phyloP scores from a whole-genome alignment of 805 yeast species.

The Metschnikowia orientalis region DNA sequence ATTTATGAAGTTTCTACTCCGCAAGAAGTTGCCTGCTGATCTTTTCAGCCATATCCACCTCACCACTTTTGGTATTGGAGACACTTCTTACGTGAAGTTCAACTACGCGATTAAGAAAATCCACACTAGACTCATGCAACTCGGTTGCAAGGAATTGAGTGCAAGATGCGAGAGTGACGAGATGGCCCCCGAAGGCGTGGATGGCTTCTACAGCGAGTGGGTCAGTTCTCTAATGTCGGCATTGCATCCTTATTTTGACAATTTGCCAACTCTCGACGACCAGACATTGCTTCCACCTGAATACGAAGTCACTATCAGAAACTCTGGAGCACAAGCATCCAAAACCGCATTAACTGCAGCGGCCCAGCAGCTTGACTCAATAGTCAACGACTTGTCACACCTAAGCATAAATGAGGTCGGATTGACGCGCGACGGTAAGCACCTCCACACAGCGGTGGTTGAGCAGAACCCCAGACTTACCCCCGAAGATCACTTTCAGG shows the following conservation, averaged over 20 bases:
- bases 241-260: constrained; percentile 22
- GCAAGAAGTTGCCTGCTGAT: constrained; percentile 55
- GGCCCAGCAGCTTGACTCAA: no score
- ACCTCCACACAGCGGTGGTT: constrained; percentile 43
- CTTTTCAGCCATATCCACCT: constrained; percentile 58
- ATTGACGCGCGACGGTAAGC: constrained; percentile 8
- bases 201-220: constrained; percentile 76
- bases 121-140: constrained; percentile 70
- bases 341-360: no score
- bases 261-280: constrained; percentile 21
- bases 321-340: no score
- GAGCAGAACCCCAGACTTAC: constrained; percentile 59
- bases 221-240: constrained; percentile 43
- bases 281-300: constrained; percentile 26
- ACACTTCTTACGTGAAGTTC: constrained; percentile 82
- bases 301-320: constrained; percentile 16
- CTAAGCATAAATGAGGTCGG: no score
- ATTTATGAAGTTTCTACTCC: constrained; percentile 72
- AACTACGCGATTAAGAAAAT: constrained; percentile 85
- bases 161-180: constrained; percentile 89
- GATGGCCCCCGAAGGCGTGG: constrained; percentile 71
- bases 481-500: constrained; percentile 74
- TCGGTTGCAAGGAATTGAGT: constrained; percentile 74
- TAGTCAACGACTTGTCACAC: no score
- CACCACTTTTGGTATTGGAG: constrained; percentile 88